Base-by-base conservation (phyloP, 176 grass and related monocot species). In the Phyllostachys edulis region DNA sequence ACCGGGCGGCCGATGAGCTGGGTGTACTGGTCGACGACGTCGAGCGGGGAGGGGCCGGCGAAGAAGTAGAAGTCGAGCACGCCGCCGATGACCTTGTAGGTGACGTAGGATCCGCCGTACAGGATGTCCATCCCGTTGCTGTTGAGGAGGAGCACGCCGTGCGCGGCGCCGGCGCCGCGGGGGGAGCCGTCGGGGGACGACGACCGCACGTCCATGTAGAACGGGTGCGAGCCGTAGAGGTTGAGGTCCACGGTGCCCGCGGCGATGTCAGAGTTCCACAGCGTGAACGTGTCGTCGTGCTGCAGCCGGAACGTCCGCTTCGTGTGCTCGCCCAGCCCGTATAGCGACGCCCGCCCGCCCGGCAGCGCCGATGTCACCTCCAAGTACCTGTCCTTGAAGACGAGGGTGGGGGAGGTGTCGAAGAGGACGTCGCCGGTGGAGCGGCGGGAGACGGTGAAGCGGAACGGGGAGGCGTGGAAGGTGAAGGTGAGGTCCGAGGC, bases 61-160 rank as follows among this genome's bases (percentile, higher is more conserved):
- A 98, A 95, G 80, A 98, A 95, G 80, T 98, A 98, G 55, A 98
- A 90, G 56, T 98, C 96, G 1, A 98, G 84, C 32, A 98, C 80
- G 52, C 96, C 96, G 26, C 93, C 96, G 52, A 98, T 98, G 54
- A 95, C 87, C 80, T 90, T 95, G 77, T 98, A 98, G 36, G 91
- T 98, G 67, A 95, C 39, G 82, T 66, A 67, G 5, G 75, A 82
- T 0, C 93, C 93, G 10, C 89, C 91, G n/a, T 95, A 95, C 9
- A 81, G 5, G 57, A 98, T 45, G 74, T 98, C 93, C 96, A 98
- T 98, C 16, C 96, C 93, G 12, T 98, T 98, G 79, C 96, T 98
- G 73, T 92, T 98, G 20, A 98, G 90, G 5, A 98, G 87, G 15
- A 98, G 86, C 68, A 98, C 96, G 42, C 93, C 93, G 9, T 98